Conservation (phyloP, 2,329 filamentous ascomycete genomes). For the Chaetomium sp. region DNA sequence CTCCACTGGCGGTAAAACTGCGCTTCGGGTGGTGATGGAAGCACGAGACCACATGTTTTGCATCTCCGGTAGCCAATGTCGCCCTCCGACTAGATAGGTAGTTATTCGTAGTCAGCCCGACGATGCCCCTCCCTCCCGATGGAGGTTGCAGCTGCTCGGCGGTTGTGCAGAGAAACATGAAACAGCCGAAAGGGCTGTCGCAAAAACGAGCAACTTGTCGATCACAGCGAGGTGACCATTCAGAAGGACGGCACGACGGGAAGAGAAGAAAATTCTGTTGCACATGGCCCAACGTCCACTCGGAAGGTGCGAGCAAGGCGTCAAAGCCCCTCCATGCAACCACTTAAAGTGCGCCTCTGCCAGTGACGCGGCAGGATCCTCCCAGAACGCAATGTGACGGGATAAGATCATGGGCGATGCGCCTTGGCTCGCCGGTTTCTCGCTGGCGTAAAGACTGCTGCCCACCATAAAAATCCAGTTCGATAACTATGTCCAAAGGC, state of each 20-base stretch:
- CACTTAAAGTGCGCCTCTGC: constrained; percentile 27
- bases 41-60: constrained; percentile 4
- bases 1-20: not conserved
- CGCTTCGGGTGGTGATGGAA: constrained; percentile 1
- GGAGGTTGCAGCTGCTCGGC: constrained; percentile 8
- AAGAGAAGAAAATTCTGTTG: constrained; percentile 16
- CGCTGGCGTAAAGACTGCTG: not conserved
- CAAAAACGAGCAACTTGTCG: constrained; percentile 21
- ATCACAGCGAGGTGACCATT: constrained; percentile 28
- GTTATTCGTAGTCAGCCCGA: constrained; percentile 6
- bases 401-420: constrained; percentile 9
- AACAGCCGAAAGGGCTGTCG: constrained; percentile 28
- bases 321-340: constrained; percentile 30
- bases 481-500: not conserved
- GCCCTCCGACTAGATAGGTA: not conserved
- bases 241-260: constrained; percentile 18
- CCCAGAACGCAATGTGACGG: constrained; percentile 14
- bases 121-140: not conserved
- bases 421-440: constrained; percentile 2
- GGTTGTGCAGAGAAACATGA: constrained; percentile 32
- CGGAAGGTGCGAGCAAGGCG: constrained; percentile 24
- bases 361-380: constrained; percentile 21
- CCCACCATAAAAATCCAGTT: not conserved
- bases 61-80: constrained; percentile 1
- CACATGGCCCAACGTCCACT: constrained; percentile 24